These are phyloP conservation scores for Scedosporium apiospermum DNA, from an alignment of 2,329 filamentous ascomycete genomes.

Conservation along the genomic window DNA sequence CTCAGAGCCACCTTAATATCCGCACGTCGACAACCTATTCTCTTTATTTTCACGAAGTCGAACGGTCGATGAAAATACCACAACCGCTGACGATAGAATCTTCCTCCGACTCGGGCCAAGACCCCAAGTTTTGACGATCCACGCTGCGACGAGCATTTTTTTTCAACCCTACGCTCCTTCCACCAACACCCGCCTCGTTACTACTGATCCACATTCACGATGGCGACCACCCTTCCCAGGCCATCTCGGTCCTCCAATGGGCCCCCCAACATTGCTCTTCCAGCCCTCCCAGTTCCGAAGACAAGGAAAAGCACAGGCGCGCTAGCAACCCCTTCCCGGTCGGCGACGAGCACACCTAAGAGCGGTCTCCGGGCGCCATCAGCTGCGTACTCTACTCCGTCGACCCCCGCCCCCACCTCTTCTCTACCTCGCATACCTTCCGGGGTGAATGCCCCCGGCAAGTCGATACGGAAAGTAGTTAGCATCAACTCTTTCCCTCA, in stretches of 20 bases:
- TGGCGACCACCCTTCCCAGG: slow-evolving; percentile 56
- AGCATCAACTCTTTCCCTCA: slow-evolving; percentile 94
- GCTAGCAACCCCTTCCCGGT: slow-evolving; percentile 31
- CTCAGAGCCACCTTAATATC: background rate
- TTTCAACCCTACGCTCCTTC: background rate
- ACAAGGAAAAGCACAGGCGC: slow-evolving; percentile 56
- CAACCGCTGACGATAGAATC: background rate
- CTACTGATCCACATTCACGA: slow-evolving; percentile 19
- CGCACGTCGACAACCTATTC: background rate
- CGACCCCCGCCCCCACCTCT: slow-evolving; percentile 42
- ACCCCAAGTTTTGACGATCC: background rate
- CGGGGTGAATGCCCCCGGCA: slow-evolving; percentile 49
- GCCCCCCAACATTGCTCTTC: slow-evolving; percentile 62
- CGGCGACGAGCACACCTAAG: slow-evolving; percentile 40
- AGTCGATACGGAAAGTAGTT: slow-evolving; percentile 72
- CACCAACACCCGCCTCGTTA: too few species aligned
- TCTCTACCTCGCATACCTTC: slow-evolving; percentile 46
- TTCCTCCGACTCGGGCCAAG: too few species aligned
- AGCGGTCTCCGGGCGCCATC: slow-evolving; percentile 52
- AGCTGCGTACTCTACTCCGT: slow-evolving; percentile 38
- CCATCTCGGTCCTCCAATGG: slow-evolving; percentile 58
- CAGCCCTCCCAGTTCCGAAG: slow-evolving; percentile 64
- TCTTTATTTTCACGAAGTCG: background rate
- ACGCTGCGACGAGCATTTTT: background rate
- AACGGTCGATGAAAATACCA: background rate